A percentile compares a stretch with the other conserved stretches of the same genome.
Evolutionary conservation across 1,284 basidiomycete species (phyloP).

Genomic region (Boletellus deceptivus): DNA sequence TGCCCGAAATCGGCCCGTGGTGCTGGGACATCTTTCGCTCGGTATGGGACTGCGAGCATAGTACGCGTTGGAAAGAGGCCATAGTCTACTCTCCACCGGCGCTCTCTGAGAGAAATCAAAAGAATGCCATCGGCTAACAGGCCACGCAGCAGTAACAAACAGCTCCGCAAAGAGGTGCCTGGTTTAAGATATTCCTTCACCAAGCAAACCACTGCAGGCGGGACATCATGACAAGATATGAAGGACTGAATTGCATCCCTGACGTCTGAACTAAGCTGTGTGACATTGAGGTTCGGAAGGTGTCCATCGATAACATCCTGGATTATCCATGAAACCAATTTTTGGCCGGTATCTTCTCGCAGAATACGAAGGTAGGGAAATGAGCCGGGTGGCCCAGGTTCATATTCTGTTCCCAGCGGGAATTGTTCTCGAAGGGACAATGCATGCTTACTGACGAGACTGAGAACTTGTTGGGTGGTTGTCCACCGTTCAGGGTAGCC

Average conservation of each 20-base stretch:
- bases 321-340: constrained; percentile 24
- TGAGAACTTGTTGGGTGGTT: neutral
- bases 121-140: constrained; percentile 45
- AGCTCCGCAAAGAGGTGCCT: constrained; percentile 29
- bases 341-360: constrained; percentile 18
- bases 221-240: constrained; percentile 15
- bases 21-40: constrained; percentile 49
- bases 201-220: constrained; percentile 13
- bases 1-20: constrained; percentile 51
- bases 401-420: neutral
- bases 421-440: neutral
- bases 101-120: constrained; percentile 39
- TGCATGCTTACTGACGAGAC: neutral
- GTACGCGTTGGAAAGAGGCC: constrained; percentile 43
- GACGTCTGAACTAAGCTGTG: constrained; percentile 13
- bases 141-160: constrained; percentile 45
- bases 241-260: constrained; percentile 23
- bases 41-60: constrained; percentile 48
- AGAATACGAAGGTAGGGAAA: constrained; percentile 39
- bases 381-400: constrained; percentile 2
- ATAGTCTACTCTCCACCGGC: constrained; percentile 53
- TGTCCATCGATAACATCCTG: constrained; percentile 27
- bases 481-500: neutral
- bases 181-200: constrained; percentile 16
- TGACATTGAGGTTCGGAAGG: constrained; percentile 21